phyloP scores from a whole-genome alignment of 257 asterid genomes.

The Solanum bulbocastanum region DNA sequence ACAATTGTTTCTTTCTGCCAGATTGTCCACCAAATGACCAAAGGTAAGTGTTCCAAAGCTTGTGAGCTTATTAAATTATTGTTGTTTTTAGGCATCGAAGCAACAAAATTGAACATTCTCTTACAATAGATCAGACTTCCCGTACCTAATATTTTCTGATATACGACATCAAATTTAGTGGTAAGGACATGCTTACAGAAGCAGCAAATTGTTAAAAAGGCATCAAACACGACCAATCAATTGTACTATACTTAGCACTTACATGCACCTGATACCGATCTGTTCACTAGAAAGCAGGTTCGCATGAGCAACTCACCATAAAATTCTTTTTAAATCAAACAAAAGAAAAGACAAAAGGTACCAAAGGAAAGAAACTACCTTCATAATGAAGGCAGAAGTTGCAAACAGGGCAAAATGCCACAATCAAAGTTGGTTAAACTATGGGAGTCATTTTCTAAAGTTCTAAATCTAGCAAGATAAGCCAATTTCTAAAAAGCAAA shows the following conservation, averaged over 20 bases:
- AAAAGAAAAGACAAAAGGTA: background rate
- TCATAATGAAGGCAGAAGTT: background rate
- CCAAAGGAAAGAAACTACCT: background rate
- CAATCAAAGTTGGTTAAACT: background rate
- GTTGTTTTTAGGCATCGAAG: background rate
- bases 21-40: background rate
- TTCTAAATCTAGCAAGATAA: background rate
- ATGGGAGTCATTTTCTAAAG: background rate
- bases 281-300: background rate
- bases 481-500: background rate
- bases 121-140: background rate
- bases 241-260: background rate
- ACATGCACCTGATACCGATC: background rate
- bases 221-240: background rate
- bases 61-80: background rate
- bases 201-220: background rate
- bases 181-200: background rate
- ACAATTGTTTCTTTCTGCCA: background rate
- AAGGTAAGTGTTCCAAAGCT: background rate
- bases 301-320: background rate
- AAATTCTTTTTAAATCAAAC: background rate
- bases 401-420: background rate
- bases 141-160: background rate
- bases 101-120: background rate
- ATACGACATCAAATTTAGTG: background rate